Evolutionary conservation across 1,284 basidiomycete species (phyloP).

Genomic region (Vanrija sp.): DNA sequence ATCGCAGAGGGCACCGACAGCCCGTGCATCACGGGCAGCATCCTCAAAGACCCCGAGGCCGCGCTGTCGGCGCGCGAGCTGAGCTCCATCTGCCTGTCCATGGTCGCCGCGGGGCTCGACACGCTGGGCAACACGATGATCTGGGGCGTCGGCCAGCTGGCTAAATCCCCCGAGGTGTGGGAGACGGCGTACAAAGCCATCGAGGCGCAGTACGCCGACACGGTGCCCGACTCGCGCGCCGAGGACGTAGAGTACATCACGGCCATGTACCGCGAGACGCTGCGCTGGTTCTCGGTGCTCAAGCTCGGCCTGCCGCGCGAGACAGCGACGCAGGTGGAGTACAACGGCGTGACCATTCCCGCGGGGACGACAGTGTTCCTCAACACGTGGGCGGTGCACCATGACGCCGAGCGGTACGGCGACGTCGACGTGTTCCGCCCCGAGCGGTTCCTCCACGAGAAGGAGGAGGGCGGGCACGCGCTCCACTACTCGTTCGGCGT

Average conservation of each 20-base stretch:
- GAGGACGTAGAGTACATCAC: slow-evolving; percentile 18
- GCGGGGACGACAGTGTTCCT: slow-evolving; percentile 36
- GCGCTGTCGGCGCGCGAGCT: slow-evolving; percentile 14
- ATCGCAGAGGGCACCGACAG: slow-evolving; percentile 16
- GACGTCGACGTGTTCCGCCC: slow-evolving; percentile 16
- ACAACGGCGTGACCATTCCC: slow-evolving; percentile 33
- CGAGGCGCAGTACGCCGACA: slow-evolving; percentile 6
- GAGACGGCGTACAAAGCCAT: slow-evolving; percentile 15
- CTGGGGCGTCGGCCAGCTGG: slow-evolving; percentile 19
- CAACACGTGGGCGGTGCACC: slow-evolving; percentile 39
- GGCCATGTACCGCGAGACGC: slow-evolving; percentile 12
- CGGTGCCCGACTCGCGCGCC: slow-evolving; percentile 10
- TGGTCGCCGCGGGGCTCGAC: slow-evolving; percentile 21
- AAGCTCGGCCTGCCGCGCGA: slow-evolving; percentile 19
- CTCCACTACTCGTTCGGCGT: slow-evolving; percentile 22
- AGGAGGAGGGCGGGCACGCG: slow-evolving; percentile 5
- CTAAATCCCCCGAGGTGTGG: slow-evolving; percentile 15
- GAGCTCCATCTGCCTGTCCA: slow-evolving; percentile 19
- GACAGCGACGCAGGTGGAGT: slow-evolving; percentile 17
- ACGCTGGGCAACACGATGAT: slow-evolving; percentile 21
- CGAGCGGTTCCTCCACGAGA: slow-evolving; percentile 18
- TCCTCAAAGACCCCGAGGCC: slow-evolving; percentile 21
- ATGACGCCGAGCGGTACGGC: slow-evolving; percentile 18
- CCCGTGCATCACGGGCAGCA: slow-evolving; percentile 18
- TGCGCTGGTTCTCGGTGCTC: slow-evolving; percentile 19